Conservation (phyloP, 768 basidiomycete species). For the Atractiella rhizophila region DNA sequence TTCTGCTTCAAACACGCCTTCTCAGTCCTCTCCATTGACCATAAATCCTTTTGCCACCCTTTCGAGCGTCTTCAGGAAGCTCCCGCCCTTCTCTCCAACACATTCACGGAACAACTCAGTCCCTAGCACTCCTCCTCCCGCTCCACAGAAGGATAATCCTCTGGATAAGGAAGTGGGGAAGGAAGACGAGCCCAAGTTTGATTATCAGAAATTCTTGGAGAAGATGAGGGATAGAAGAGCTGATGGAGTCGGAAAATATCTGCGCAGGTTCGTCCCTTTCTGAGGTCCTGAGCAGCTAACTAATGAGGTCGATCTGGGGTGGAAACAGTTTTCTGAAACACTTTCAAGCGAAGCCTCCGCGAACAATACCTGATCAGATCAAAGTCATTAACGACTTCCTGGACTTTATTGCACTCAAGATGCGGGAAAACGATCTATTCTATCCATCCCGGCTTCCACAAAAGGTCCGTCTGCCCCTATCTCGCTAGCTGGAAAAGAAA, state of each 20-base stretch:
- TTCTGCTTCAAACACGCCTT: too few species aligned
- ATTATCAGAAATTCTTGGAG: constrained; percentile 82
- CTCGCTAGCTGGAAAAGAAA: too few species aligned
- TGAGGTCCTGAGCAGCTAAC: not conserved
- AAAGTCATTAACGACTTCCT: constrained; percentile 89
- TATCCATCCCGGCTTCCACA: too few species aligned
- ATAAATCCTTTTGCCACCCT: too few species aligned
- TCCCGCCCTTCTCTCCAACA: too few species aligned
- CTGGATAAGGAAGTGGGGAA: not conserved
- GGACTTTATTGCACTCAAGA: constrained; percentile 66
- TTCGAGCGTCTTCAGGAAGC: too few species aligned
- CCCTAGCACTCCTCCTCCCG: not conserved
- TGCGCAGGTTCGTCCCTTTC: constrained; percentile 57
- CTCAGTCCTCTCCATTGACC: too few species aligned
- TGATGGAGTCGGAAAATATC: constrained; percentile 80
- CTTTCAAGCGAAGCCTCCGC: constrained; percentile 46
- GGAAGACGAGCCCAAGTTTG: constrained; percentile 28
- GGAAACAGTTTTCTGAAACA: constrained; percentile 7
- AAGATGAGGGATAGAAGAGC: constrained; percentile 72
- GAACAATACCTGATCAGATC: constrained; percentile 75
- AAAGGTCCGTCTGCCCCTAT: too few species aligned
- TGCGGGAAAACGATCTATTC: constrained; percentile 52
- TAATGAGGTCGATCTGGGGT: not conserved
- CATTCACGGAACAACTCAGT: not conserved
- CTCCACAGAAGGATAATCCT: not conserved